A percentile compares a stretch with the other conserved stretches of the same genome.
Conservation (phyloP, 768 basidiomycete genomes). For the Panellus pusillus region DNA sequence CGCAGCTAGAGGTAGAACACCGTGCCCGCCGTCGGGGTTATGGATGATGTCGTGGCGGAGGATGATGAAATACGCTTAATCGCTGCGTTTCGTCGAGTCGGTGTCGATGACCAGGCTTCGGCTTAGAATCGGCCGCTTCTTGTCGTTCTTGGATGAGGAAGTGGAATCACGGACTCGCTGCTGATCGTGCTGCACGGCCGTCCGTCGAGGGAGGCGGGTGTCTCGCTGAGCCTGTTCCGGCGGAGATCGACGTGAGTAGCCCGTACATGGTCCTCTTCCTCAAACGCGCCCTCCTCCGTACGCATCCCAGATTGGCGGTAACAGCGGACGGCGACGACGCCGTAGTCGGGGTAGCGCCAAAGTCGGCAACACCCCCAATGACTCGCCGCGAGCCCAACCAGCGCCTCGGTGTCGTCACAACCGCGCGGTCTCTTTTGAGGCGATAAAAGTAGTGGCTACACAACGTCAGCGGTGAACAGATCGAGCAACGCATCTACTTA, state of each 20-base stretch:
- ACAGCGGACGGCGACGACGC: too few relatives aligned
- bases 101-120: conserved; percentile 91
- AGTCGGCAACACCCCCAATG: conserved; percentile 39
- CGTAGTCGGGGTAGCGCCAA: too few relatives aligned
- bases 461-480: too few relatives aligned
- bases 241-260: too few relatives aligned
- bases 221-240: too few relatives aligned
- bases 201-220: too few relatives aligned
- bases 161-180: conserved; percentile 36
- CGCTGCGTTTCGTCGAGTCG: conserved; percentile 73
- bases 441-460: too few relatives aligned
- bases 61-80: conserved; percentile 84
- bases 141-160: conserved; percentile 40
- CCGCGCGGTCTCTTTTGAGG: too few relatives aligned
- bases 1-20: conserved; percentile 95
- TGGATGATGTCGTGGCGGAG: conserved; percentile 95
- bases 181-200: conserved; percentile 34
- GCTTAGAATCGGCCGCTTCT: conserved; percentile 71
- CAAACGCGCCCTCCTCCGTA: too few relatives aligned
- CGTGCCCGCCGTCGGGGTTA: conserved; percentile 87
- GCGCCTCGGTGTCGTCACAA: conserved; percentile 63
- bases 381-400: conserved; percentile 67
- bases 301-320: too few relatives aligned
- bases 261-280: too few relatives aligned
- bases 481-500: too few relatives aligned